Evolutionary conservation across 306 rosid species (phyloP), one percentile per base, ranked within the genome.

Genomic region (cucumber (Cucumis sativus)): DNA sequence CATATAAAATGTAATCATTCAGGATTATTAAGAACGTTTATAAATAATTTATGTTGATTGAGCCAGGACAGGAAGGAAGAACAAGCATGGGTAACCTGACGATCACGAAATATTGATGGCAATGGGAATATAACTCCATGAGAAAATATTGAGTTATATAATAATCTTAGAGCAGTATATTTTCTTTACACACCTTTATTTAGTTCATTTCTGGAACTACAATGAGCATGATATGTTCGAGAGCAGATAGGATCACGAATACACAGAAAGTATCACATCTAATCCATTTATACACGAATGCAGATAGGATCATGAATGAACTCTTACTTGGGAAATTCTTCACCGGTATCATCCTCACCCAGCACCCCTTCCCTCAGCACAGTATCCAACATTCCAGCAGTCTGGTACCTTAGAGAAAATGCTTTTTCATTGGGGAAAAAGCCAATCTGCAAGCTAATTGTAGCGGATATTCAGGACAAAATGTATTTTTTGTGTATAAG

Each of bases 271-370:
- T 72, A 72, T 25, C 30, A 25, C 45, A 72, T 25, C 28, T 72
- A 15, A 49, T 51, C 21, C 76, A 72, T 15, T 16, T 49, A 14
- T 13, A 47, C 25, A 17, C 5, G 5, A 33, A 33, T 33, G 37
- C 37, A 33, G 37, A 33, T 33, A 6, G 43, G 35, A 68, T n/a
- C 56, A 41, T 20, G 15, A 9, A 28, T 21, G 45, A 43, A 40
- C 78, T 84, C 89, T 86, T 83, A 90, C 97, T 86, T 90, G 23
- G 99, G 99, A 23, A 89, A 92, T 84, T 89, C 93, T 89, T 95
- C 97, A 61, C 97, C 99, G 1, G 86, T 92, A 85, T 95, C 99
- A 78, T 89, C 97, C 83, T 95, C 99, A 76, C 99, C 99, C 60
- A 95, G 90, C 75, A 92, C 89, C 59, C 99, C 99, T 86, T 89